A percentile compares a stretch with the other conserved stretches of the same genome.
Conservation (phyloP, 139 green algal genomes). For the Asterochloris erici region DNA sequence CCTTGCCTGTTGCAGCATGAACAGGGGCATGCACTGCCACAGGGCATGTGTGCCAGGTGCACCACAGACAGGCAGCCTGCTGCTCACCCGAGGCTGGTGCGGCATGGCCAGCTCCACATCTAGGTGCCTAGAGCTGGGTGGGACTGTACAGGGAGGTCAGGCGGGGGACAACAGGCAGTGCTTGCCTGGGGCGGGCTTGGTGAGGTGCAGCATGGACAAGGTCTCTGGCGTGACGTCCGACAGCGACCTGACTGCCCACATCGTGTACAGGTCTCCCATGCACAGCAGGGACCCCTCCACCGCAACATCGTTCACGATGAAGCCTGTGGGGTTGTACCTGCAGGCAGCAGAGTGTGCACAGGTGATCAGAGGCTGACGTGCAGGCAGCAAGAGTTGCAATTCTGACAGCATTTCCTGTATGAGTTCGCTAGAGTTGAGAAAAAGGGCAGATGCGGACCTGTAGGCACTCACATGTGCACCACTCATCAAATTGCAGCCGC, state of each 20-base stretch:
- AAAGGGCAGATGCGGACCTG: too few species aligned
- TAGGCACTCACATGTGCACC: too few species aligned
- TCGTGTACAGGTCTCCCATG: slow-evolving; percentile 18
- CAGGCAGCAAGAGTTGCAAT: too few species aligned
- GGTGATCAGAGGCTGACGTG: too few species aligned
- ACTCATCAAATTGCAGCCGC: too few species aligned
- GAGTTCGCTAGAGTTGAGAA: too few species aligned
- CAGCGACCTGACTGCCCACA: slow-evolving; percentile 14
- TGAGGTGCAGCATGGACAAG: slow-evolving; percentile 27
- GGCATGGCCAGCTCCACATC: neutral
- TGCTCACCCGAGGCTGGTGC: neutral
- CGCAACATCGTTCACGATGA: slow-evolving; percentile 39
- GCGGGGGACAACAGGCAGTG: slow-evolving; percentile 18
- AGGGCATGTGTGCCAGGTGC: neutral
- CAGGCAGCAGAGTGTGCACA: neutral
- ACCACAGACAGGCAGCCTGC: neutral
- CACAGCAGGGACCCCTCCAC: slow-evolving; percentile 20
- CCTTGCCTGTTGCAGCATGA: too few species aligned
- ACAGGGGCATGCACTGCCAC: too few species aligned
- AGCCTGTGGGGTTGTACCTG: slow-evolving; percentile 29
- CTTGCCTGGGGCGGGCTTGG: slow-evolving; percentile 27
- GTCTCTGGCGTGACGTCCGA: slow-evolving; percentile 18
- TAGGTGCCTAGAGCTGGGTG: neutral
- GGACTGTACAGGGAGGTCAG: slow-evolving; percentile 10
- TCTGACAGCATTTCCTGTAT: too few species aligned